These are phyloP conservation scores for Aspergillus sp. DNA, from an alignment of 2,329 filamentous ascomycete genomes.

Conservation along the genomic window DNA sequence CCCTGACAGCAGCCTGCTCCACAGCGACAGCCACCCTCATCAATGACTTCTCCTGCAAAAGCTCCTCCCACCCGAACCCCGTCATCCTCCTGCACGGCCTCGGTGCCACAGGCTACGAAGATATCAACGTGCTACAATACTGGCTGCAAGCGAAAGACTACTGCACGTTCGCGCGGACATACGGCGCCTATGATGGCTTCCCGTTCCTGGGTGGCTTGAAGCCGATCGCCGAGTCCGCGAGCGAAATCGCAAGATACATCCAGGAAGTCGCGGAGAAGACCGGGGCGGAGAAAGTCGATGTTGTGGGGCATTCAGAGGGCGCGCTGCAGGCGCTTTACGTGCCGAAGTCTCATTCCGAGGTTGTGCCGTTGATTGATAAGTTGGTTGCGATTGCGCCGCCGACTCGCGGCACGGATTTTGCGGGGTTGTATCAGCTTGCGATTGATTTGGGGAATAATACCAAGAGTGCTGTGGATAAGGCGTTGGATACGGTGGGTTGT, in stretches of 20 bases:
- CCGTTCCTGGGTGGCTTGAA: constrained; percentile 34
- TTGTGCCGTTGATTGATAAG: constrained; percentile 24
- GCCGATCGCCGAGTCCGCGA: constrained; percentile 32
- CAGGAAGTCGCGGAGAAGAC: constrained; percentile 30
- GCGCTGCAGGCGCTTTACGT: constrained; percentile 37
- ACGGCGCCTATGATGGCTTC: constrained; percentile 34
- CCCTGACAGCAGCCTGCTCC: constrained; percentile 1
- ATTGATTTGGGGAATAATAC: constrained; percentile 22
- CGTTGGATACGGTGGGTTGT: constrained; percentile 24
- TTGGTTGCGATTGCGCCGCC: constrained; percentile 32
- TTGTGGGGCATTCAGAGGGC: constrained; percentile 42
- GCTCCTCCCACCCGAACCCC: constrained; percentile 22
- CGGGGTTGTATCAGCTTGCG: constrained; percentile 22
- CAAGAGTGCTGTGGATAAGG: constrained; percentile 14
- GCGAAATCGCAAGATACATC: constrained; percentile 36
- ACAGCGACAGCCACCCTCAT: constrained; percentile 14
- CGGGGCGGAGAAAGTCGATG: constrained; percentile 32
- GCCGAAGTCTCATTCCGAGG: constrained; percentile 29
- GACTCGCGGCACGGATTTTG: constrained; percentile 28
- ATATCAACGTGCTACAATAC: constrained; percentile 30
- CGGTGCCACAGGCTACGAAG: constrained; percentile 32
- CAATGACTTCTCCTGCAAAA: constrained; percentile 31
- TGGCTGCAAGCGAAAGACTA: constrained; percentile 33
- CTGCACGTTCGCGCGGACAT: constrained; percentile 39
- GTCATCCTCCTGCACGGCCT: constrained; percentile 33